A percentile compares a stretch with the other conserved stretches of the same genome.
Conservation (phyloP, 2,329 filamentous ascomycete genomes). For the Trichoderma afroharzianum region DNA sequence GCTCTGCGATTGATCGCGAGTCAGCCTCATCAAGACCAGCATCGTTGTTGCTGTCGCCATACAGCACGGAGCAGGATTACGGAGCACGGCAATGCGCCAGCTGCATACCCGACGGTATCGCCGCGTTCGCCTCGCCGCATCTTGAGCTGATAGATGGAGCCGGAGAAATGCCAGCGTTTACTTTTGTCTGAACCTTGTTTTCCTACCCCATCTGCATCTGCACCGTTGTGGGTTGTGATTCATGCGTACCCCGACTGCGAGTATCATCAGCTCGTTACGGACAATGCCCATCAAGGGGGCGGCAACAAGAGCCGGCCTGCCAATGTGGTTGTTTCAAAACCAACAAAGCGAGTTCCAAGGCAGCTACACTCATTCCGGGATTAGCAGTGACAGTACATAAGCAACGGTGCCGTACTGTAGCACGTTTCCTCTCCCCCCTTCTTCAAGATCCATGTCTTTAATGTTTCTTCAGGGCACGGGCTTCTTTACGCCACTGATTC, state of each 20-base stretch:
- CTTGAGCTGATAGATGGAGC: slow-evolving; percentile 17
- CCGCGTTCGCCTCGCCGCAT: slow-evolving; percentile 15
- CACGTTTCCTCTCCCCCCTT: neutral
- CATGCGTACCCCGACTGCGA: neutral
- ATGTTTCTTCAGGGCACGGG: neutral
- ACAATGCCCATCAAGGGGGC: neutral
- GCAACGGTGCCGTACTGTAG: neutral
- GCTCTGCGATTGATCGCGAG: neutral
- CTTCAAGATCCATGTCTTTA: neutral
- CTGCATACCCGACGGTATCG: neutral
- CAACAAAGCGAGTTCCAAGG: neutral
- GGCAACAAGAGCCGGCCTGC: neutral
- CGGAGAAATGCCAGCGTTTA: neutral
- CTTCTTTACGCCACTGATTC: neutral
- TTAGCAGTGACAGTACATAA: neutral
- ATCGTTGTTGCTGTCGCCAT: neutral
- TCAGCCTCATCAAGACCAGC: neutral
- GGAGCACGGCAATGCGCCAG: slow-evolving; percentile 8
- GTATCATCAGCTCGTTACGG: neutral
- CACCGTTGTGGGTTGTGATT: neutral
- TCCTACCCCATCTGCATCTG: neutral
- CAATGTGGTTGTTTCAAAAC: neutral
- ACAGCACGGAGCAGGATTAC: neutral
- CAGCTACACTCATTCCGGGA: neutral
- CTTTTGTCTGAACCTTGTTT: neutral